Evolutionary conservation across 257 asterid species (phyloP).

Genomic region (Mitragyna speciosa): DNA sequence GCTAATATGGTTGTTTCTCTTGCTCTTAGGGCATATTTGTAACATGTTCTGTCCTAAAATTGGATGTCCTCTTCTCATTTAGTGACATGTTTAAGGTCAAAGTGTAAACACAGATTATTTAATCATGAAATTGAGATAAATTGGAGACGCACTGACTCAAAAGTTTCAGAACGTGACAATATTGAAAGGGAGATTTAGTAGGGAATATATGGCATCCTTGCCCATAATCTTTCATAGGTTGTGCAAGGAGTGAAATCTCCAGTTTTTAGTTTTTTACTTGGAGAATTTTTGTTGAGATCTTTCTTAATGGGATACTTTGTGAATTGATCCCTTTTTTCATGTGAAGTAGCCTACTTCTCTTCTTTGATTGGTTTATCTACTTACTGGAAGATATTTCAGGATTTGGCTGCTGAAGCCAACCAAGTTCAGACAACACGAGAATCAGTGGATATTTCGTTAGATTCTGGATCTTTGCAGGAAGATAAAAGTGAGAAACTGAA

Average conservation of each 20-base stretch:
- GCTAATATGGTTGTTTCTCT: neutral
- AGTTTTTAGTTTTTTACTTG: neutral
- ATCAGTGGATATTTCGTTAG: constrained; percentile 52
- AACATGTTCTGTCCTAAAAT: neutral
- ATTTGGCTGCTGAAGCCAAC: constrained; percentile 61
- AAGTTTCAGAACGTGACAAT: neutral
- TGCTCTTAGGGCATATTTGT: neutral
- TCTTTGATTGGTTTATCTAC: neutral
- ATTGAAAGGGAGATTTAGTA: neutral
- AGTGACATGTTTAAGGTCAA: neutral
- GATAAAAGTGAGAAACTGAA: constrained; percentile 59
- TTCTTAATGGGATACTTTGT: neutral
- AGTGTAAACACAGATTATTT: neutral
- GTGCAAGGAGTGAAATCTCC: neutral
- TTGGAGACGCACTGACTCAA: neutral
- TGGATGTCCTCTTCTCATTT: neutral
- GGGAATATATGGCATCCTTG: neutral
- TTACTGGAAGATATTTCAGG: constrained; percentile 47
- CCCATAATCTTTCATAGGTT: neutral
- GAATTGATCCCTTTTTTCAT: neutral
- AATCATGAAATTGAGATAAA: neutral
- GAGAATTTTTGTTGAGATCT: too few relatives aligned
- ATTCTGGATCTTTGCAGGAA: constrained; percentile 55
- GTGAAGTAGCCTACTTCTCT: constrained; percentile 2
- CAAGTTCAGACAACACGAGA: constrained; percentile 56